Evolutionary conservation across 192 early-diverging fungal genomes (phyloP).

Genomic region (Gaertneriomyces sp.): DNA sequence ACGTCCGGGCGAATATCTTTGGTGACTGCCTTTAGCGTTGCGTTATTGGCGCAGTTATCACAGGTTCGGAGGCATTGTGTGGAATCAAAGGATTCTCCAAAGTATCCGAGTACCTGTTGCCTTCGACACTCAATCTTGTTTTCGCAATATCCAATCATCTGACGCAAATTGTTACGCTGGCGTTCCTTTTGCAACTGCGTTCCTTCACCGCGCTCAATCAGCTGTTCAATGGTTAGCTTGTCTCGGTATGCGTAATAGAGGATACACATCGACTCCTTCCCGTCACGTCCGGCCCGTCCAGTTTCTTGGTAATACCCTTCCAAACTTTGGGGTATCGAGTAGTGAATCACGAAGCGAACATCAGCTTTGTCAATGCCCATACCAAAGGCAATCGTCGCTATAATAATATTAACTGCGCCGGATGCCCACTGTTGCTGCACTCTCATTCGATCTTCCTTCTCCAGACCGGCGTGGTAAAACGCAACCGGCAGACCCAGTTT

Average conservation of each 20-base stretch:
- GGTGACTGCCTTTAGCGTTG: slow-evolving; percentile 13
- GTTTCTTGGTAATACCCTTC: slow-evolving; percentile 99
- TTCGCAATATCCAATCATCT: slow-evolving; percentile 73
- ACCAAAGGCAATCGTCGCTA: slow-evolving; percentile 95
- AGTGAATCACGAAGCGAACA: slow-evolving; percentile 94
- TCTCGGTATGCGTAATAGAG: slow-evolving; percentile 78
- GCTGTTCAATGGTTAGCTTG: slow-evolving; percentile 65
- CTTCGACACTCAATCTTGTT: slow-evolving; percentile 83
- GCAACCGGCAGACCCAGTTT: slow-evolving; percentile 57
- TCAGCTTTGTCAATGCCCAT: slow-evolving; percentile 97
- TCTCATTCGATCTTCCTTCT: slow-evolving; percentile 66
- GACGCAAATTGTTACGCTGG: slow-evolving; percentile 48
- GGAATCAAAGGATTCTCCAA: slow-evolving; percentile 76
- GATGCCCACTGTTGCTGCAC: slow-evolving; percentile 83
- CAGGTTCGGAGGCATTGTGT: slow-evolving; percentile 71
- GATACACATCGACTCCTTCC: slow-evolving; percentile 75
- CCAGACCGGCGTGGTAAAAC: slow-evolving; percentile 88
- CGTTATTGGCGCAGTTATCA: slow-evolving; percentile 72
- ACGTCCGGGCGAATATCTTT: slow-evolving; percentile 58
- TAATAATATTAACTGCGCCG: slow-evolving; percentile 74
- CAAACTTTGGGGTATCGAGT: slow-evolving; percentile 79
- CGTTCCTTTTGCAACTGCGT: slow-evolving; percentile 76
- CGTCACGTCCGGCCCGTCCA: slow-evolving; percentile 92
- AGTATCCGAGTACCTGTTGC: slow-evolving; percentile 84
- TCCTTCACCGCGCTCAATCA: slow-evolving; percentile 84